Percentiles rank a stretch among this genome's conserved stretches.
These are phyloP conservation scores for Pichia sorboxylosa DNA, from an alignment of 1,139 yeast species.

Conservation along the genomic window DNA sequence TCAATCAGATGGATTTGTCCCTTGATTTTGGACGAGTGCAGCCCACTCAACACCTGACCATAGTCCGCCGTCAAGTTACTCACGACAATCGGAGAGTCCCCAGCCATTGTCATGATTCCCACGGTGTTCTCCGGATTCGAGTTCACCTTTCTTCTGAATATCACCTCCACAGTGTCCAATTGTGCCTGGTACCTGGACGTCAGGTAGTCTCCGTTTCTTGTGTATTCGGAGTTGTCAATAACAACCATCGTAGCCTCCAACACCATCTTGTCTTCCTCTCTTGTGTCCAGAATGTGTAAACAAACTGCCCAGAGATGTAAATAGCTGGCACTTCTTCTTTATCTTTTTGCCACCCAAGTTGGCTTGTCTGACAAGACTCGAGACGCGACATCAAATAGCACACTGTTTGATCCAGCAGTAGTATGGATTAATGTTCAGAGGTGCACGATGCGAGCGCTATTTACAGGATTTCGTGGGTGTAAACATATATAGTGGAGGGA, in stretches of 20 bases:
- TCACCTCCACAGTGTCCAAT: conserved; percentile 78
- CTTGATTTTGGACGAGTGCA: conserved; percentile 67
- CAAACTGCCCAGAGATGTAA: no score
- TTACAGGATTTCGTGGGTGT: no score
- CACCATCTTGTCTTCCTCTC: conserved; percentile 63
- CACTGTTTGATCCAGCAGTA: no score
- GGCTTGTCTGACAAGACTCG: no score
- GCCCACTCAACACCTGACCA: conserved; percentile 79
- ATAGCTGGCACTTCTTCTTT: no score
- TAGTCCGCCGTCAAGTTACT: conserved; percentile 82
- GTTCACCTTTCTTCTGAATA: conserved; percentile 77
- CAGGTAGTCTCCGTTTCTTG: conserved; percentile 90
- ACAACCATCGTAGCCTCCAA: conserved; percentile 94
- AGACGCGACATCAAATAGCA: no score
- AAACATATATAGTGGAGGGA: no score
- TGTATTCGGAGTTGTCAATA: conserved; percentile 89
- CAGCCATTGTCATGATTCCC: conserved; percentile 82
- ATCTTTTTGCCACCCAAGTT: no score
- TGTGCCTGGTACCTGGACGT: conserved; percentile 90
- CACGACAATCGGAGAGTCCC: conserved; percentile 72
- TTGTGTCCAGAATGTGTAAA: no score
- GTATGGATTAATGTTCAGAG: no score
- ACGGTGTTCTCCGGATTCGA: conserved; percentile 92
- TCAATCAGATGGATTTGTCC: conserved; percentile 65
- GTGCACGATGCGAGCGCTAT: no score